These are phyloP conservation scores for Rhizophagus clarus DNA, from an alignment of 192 early-diverging fungal genomes.

Conservation along the genomic window DNA sequence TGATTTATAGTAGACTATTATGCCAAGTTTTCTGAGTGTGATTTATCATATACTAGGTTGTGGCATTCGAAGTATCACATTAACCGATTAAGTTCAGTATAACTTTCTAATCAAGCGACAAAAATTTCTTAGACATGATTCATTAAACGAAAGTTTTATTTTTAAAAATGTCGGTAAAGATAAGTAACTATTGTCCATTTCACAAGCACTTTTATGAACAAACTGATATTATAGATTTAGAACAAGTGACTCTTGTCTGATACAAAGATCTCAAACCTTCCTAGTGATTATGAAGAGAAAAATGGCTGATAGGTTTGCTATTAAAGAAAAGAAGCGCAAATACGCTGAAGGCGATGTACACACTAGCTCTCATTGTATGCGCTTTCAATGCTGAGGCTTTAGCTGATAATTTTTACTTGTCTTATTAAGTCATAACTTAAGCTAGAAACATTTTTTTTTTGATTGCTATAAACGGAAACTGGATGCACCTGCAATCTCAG, in stretches of 20 bases:
- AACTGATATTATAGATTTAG: background rate
- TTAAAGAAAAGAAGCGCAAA: constrained; percentile 29
- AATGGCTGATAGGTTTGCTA: background rate
- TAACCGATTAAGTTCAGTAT: too few relatives aligned
- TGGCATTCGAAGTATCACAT: too few relatives aligned
- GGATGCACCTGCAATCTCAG: background rate
- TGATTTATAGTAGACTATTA: too few relatives aligned
- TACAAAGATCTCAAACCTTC: background rate
- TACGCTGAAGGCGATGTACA: constrained; percentile 24
- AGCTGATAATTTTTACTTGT: background rate
- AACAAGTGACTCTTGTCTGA: background rate
- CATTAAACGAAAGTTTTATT: too few relatives aligned
- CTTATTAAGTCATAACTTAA: constrained; percentile 1
- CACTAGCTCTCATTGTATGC: background rate
- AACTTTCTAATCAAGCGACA: too few relatives aligned
- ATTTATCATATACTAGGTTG: too few relatives aligned
- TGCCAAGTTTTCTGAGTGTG: too few relatives aligned
- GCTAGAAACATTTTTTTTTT: constrained; percentile 9
- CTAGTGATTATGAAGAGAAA: background rate
- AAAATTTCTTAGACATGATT: too few relatives aligned
- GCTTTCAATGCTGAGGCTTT: background rate
- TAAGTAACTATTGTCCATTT: too few relatives aligned
- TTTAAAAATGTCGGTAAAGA: too few relatives aligned
- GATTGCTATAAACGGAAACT: constrained; percentile 16
- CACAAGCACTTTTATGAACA: constrained; percentile 16